Percentiles rank a stretch among this genome's conserved stretches.
Evolutionary conservation across 345 rosid species (phyloP).

Genomic region (Salix suchowensis): DNA sequence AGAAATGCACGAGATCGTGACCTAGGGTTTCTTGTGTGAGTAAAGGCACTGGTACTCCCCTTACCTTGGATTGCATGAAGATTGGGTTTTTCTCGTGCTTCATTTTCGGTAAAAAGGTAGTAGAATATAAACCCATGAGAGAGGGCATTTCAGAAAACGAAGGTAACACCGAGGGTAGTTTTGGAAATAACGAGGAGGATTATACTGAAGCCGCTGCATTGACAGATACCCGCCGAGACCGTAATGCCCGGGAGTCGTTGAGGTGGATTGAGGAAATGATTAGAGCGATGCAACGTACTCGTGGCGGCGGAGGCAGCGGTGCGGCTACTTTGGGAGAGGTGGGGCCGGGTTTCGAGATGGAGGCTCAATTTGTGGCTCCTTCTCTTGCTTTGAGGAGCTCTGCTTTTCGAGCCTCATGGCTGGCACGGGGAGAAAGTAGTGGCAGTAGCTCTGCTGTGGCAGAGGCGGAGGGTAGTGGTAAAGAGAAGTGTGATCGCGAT

Average conservation of each 20-base stretch:
- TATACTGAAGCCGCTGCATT: conserved; percentile 10
- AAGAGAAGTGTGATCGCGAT: conserved; percentile 37
- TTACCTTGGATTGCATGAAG: conserved; percentile 64
- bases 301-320: conserved; percentile 10
- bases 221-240: conserved; percentile 1
- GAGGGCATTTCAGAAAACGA: conserved; percentile 32
- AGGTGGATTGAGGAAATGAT: conserved; percentile 36
- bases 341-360: conserved; percentile 5
- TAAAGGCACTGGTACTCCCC: neutral
- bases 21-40: conserved; percentile 34
- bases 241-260: conserved; percentile 15
- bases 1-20: conserved; percentile 54
- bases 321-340: conserved; percentile 18
- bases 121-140: conserved; percentile 26
- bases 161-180: conserved; percentile 26
- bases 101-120: conserved; percentile 39
- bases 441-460: conserved; percentile 24
- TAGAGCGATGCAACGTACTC: conserved; percentile 5
- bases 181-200: conserved; percentile 18
- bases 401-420: conserved; percentile 12
- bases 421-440: conserved; percentile 58
- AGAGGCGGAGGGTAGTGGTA: conserved; percentile 15
- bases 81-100: conserved; percentile 80
- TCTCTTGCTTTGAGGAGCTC: conserved; percentile 17
- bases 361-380: neutral